Base-by-base conservation (phyloP, 1,284 basidiomycete species). In the Moesziomyces antarcticus region DNA sequence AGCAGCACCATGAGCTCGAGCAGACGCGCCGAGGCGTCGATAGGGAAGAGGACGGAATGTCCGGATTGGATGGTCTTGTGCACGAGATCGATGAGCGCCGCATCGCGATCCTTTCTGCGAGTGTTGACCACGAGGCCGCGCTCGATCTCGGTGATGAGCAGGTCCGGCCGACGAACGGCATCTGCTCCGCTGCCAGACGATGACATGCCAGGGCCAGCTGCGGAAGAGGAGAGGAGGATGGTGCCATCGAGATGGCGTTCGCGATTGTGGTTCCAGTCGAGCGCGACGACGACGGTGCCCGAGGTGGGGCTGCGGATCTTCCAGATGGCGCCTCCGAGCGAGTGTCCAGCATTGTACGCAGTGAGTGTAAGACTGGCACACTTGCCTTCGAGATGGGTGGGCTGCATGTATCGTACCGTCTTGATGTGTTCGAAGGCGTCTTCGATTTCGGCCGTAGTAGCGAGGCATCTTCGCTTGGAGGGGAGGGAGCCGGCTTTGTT, bases 241-340 rank as follows among this genome's bases (percentile, higher is more conserved):
- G 96, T 97, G 41, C 94, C 94, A 74, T 99, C 95, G 27, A 99
- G 87, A 86, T 98, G 97, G 37, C 95, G 90, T 84, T 99, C 97
- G 61, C 91, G 90, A 88, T 94, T 95, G 84, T 99, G 97, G 84
- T 99, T 99, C 87, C 98, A 89, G 77, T 96, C 91, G 20, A 98
- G 93, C 13, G 95, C 96, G 83, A 99, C 97, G 30, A 99, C 87
- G 20, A 99, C 91, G 3, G 97, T 98, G 8, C 95, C 96, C 9
- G 93, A 93, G 0, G 94, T 94, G 2, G 97, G 95, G 1, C 94
- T 97, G 41, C 97, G 91, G 65, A 99, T 92, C 84, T 98, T 98
- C 95, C 95, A 99, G 73, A 99, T 92, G 3, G 95, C 94, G 50
- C 96, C 97, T 75, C 97, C 97, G 20, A 99, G 89, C 0, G 93